Conservation (phyloP, 441 rosid species). For the Populus hybrid region DNA sequence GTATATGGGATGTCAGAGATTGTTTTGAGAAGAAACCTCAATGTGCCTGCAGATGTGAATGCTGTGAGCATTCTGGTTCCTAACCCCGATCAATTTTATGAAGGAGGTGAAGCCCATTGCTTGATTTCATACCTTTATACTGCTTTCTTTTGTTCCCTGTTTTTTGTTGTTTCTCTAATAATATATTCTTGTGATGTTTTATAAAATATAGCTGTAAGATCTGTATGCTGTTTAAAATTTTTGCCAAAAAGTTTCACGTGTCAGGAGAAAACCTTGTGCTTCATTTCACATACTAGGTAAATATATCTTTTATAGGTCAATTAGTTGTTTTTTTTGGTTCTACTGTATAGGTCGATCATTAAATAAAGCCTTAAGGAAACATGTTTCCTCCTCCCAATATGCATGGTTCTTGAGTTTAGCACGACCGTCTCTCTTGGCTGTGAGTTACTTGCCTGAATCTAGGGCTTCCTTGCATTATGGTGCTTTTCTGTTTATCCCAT, state of each 20-base stretch:
- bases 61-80: slow-evolving; percentile 76
- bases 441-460: background rate
- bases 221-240: background rate
- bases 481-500: background rate
- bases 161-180: slow-evolving; percentile 4
- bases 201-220: background rate
- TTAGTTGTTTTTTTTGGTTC: background rate
- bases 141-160: background rate
- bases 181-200: background rate
- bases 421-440: background rate
- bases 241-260: background rate
- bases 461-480: background rate
- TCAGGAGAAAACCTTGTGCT: background rate
- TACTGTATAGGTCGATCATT: background rate
- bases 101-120: slow-evolving; percentile 41
- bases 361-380: background rate
- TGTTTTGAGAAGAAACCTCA: slow-evolving; percentile 72
- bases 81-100: slow-evolving; percentile 49
- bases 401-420: background rate
- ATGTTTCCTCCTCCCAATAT: background rate
- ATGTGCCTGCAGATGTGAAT: slow-evolving; percentile 66
- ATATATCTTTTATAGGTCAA: background rate
- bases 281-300: background rate
- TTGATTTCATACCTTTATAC: slow-evolving; percentile 1
- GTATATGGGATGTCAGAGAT: slow-evolving; percentile 57